These are phyloP conservation scores for Coemansia sp. DNA, from an alignment of 192 early-diverging fungal genomes.

Conservation along the genomic window DNA sequence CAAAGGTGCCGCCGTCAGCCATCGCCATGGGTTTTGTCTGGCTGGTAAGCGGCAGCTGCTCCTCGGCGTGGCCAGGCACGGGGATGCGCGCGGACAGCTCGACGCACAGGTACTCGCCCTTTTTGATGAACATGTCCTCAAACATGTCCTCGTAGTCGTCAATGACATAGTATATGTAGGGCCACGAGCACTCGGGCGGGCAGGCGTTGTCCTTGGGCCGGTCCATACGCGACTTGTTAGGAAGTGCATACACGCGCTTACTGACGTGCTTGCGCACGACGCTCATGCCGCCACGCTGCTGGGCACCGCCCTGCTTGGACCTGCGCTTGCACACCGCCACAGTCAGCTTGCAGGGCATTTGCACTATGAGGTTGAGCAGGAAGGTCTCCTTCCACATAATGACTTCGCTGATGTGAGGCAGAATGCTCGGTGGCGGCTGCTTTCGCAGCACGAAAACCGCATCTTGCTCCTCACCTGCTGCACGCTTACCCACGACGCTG, in stretches of 20 bases:
- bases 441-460: slow-evolving; percentile 85
- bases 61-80: slow-evolving; percentile 33
- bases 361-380: slow-evolving; percentile 86
- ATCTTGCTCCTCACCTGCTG: slow-evolving; percentile 49
- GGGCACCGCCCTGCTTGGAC: slow-evolving; percentile 45
- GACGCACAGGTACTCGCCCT: slow-evolving; percentile 87
- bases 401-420: slow-evolving; percentile 67
- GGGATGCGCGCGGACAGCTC: slow-evolving; percentile 83
- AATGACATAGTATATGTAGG: slow-evolving; percentile 88
- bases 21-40: slow-evolving; percentile 13
- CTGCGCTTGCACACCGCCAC: slow-evolving; percentile 79
- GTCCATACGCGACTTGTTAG: slow-evolving; percentile 90
- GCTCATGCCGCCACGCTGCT: slow-evolving; percentile 64
- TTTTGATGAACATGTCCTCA: slow-evolving; percentile 80
- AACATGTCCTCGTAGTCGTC: slow-evolving; percentile 91
- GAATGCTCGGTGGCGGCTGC: slow-evolving; percentile 53
- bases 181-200: slow-evolving; percentile 87
- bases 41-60: slow-evolving; percentile 20
- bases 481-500: not conserved
- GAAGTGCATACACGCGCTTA: slow-evolving; percentile 77
- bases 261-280: slow-evolving; percentile 70
- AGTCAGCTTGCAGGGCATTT: slow-evolving; percentile 87
- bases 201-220: slow-evolving; percentile 70
- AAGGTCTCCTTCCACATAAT: slow-evolving; percentile 93
- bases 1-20: slow-evolving; percentile 15